phyloP scores from a whole-genome alignment of 1,139 yeast genomes.

The Taiozyma onychis region DNA sequence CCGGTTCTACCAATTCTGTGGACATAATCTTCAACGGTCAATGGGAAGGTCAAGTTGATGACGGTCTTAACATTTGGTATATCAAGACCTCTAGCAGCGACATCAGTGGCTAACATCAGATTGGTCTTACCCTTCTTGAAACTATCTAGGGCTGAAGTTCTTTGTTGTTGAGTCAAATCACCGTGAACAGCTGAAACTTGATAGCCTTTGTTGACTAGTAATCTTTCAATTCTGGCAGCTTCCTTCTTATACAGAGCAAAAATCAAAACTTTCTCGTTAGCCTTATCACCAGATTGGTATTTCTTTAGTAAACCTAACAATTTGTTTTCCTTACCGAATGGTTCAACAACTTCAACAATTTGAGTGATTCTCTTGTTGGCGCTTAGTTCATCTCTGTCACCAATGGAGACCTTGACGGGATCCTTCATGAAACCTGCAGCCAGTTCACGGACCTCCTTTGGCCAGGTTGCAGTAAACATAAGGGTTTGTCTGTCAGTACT shows the following conservation, averaged over 20 bases:
- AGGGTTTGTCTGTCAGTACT: constrained; percentile 89
- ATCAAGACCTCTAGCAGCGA: constrained; percentile 97
- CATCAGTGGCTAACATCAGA: constrained; percentile 91
- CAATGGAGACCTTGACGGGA: constrained; percentile 88
- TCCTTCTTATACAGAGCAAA: constrained; percentile 96
- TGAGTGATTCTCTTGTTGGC: constrained; percentile 95
- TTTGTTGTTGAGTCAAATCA: constrained; percentile 86
- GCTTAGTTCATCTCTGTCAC: constrained; percentile 87
- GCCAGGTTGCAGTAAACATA: constrained; percentile 99
- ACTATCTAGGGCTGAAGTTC: constrained; percentile 79
- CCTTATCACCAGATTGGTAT: constrained; percentile 62
- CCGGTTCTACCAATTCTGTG: constrained; percentile 99
- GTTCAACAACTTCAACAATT: constrained; percentile 88
- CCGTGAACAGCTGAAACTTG: constrained; percentile 93
- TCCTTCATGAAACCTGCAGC: constrained; percentile 80
- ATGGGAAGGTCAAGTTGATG: constrained; percentile 92
- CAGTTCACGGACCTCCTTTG: constrained; percentile 90
- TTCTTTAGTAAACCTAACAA: constrained; percentile 65
- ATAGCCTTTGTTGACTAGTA: constrained; percentile 67
- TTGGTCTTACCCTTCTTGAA: constrained; percentile 79
- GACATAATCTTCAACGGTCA: constrained; percentile 96
- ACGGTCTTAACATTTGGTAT: constrained; percentile 97
- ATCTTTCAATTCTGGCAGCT: constrained; percentile 83
- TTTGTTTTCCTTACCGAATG: constrained; percentile 72
- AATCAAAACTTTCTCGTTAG: constrained; percentile 76